Percentiles rank a stretch among this genome's conserved stretches.
Evolutionary conservation across 169 alveolate genomes (phyloP).

Genomic region (Ichthyophthirius multifiliis): DNA sequence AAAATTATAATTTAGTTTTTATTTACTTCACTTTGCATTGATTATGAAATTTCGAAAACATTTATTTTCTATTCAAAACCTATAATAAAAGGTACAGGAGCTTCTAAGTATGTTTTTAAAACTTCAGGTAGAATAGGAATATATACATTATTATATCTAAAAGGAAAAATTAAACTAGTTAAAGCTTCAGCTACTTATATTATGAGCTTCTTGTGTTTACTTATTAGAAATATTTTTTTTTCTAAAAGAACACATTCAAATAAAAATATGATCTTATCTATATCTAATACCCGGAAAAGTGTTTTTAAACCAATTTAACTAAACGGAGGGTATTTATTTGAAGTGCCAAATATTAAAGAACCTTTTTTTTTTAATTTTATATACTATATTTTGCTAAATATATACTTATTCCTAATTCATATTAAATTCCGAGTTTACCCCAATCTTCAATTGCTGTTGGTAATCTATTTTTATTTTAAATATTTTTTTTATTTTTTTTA

Average conservation of each 20-base stretch:
- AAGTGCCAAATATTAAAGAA: conserved; percentile 4
- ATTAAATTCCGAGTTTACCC: background rate
- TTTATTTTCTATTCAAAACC: background rate
- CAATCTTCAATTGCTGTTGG: background rate
- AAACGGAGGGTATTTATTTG: background rate
- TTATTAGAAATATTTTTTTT: conserved; percentile 48
- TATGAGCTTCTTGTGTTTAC: conserved; percentile 43
- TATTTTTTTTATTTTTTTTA: background rate
- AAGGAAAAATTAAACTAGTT: conserved; percentile 49
- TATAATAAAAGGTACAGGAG: conserved; percentile 34
- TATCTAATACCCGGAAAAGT: conserved; percentile 43
- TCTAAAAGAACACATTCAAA: conserved; percentile 46
- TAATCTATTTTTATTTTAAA: background rate
- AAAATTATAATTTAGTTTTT: background rate
- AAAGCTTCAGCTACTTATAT: conserved; percentile 50
- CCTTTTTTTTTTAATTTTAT: background rate
- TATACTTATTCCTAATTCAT: background rate
- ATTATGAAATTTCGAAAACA: background rate
- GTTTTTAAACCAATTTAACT: conserved; percentile 33
- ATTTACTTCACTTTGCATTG: background rate
- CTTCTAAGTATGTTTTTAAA: conserved; percentile 11
- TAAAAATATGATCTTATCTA: conserved; percentile 39
- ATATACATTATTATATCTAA: conserved; percentile 50
- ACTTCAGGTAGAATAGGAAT: conserved; percentile 53
- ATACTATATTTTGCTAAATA: background rate